These are phyloP conservation scores for Trifolium repens DNA, from an alignment of 306 rosid species.

Conservation along the genomic window DNA sequence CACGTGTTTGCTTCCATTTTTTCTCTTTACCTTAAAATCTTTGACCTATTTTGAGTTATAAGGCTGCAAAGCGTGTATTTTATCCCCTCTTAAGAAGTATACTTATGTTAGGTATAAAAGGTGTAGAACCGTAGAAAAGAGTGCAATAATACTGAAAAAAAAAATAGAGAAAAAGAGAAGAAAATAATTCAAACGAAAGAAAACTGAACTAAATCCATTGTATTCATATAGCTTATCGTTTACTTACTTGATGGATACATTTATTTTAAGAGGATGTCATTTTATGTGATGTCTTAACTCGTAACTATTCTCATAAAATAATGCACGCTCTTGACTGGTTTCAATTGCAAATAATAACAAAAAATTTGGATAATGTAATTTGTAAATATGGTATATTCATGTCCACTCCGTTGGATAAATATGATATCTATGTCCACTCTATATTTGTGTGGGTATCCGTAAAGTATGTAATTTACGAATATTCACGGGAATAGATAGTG, in stretches of 20 bases:
- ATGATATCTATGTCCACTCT: too few species aligned
- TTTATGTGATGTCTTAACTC: not conserved
- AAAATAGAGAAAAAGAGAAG: not conserved
- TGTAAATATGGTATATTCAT: too few species aligned
- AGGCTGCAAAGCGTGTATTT: slow-evolving; percentile 48
- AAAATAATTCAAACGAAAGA: not conserved
- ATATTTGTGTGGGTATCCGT: too few species aligned
- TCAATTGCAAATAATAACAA: too few species aligned
- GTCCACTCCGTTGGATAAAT: too few species aligned
- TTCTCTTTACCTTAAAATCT: slow-evolving; percentile 44
- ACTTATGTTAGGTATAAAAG: slow-evolving; percentile 59
- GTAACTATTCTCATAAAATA: not conserved
- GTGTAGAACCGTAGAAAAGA: slow-evolving; percentile 32
- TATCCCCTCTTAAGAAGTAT: slow-evolving; percentile 46
- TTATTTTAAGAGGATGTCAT: slow-evolving; percentile 1
- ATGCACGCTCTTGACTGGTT: not conserved
- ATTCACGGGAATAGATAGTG: too few species aligned
- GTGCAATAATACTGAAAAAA: slow-evolving; percentile 38
- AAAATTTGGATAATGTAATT: too few species aligned
- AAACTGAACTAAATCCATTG: slow-evolving; percentile 47
- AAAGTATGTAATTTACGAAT: too few species aligned
- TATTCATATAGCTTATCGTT: slow-evolving; percentile 34
- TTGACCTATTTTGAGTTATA: slow-evolving; percentile 53
- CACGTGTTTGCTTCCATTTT: slow-evolving; percentile 34
- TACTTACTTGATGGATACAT: slow-evolving; percentile 19